Evolutionary conservation across 1,284 basidiomycete genomes (phyloP).

Genomic region (Leccinum pachyderme): DNA sequence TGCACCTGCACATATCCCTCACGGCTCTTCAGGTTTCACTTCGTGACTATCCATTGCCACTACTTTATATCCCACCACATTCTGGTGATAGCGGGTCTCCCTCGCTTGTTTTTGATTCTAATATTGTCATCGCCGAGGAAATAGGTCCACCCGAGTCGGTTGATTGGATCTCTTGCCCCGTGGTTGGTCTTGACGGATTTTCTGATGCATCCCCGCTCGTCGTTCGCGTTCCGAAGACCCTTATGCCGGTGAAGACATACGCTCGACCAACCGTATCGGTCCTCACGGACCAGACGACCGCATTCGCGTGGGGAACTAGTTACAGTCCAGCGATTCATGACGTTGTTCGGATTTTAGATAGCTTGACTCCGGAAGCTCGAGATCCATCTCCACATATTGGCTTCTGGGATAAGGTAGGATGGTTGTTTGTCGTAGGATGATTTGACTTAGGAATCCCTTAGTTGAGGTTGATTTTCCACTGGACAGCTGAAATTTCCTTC

Average conservation of each 20-base stretch:
- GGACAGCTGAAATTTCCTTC: constrained; percentile 76
- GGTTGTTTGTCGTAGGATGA: neutral
- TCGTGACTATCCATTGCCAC: constrained; percentile 80
- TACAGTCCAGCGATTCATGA: constrained; percentile 88
- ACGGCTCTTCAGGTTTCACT: constrained; percentile 62
- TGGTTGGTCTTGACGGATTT: constrained; percentile 56
- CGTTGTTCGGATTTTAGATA: constrained; percentile 82
- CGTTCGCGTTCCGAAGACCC: constrained; percentile 83
- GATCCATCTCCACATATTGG: constrained; percentile 88
- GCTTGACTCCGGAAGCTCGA: constrained; percentile 74
- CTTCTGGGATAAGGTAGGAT: constrained; percentile 87
- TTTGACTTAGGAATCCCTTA: constrained; percentile 35
- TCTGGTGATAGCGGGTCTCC: constrained; percentile 33
- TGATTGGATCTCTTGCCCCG: constrained; percentile 67
- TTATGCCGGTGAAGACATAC: constrained; percentile 95
- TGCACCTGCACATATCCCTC: constrained; percentile 76
- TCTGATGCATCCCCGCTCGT: constrained; percentile 56
- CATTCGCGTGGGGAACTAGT: constrained; percentile 89
- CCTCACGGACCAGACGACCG: constrained; percentile 63
- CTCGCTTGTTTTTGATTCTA: constrained; percentile 70
- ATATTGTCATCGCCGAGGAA: constrained; percentile 90
- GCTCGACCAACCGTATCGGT: constrained; percentile 75
- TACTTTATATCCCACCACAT: constrained; percentile 58
- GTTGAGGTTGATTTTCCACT: constrained; percentile 84
- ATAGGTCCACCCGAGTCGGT: constrained; percentile 71